Conservation (phyloP, 176 grass and related monocot species). For the Carex cristatella region DNA sequence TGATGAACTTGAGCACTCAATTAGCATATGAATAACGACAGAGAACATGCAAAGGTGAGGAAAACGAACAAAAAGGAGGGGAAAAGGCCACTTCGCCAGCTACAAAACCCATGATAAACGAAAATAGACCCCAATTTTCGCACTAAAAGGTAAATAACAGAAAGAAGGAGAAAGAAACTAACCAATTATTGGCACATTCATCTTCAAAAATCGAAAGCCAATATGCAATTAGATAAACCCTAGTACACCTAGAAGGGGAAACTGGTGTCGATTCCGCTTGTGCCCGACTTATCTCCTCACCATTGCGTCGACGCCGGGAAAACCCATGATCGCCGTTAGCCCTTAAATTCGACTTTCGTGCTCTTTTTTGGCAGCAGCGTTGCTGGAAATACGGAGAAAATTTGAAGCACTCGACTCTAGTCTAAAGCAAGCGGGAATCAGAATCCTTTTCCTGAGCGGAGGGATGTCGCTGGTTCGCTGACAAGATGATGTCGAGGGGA, state of each 20-base stretch:
- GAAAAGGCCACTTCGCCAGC: neutral
- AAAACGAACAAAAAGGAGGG: neutral
- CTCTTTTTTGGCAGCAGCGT: too few species aligned
- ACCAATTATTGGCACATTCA: conserved; percentile 92
- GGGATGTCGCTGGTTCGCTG: neutral
- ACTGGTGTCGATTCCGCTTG: neutral
- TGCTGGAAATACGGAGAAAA: too few species aligned
- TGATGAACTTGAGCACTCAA: neutral
- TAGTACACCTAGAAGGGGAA: neutral
- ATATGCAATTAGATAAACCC: conserved; percentile 7
- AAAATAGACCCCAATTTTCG: neutral
- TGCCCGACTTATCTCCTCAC: neutral
- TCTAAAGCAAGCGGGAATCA: neutral
- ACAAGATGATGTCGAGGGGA: neutral
- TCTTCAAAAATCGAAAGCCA: conserved; percentile 23
- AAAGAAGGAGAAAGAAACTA: conserved; percentile 19
- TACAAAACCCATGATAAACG: conserved; percentile 2
- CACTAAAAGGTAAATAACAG: conserved; percentile 6
- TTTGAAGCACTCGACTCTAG: neutral
- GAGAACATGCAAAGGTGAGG: neutral
- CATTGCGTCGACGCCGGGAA: neutral
- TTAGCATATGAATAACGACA: neutral
- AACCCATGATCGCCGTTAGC: neutral
- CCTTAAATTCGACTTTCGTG: too few species aligned
- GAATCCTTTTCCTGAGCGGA: neutral